phyloP scores from a whole-genome alignment of 1,139 yeast species.

The Geotrichum histeridarum region DNA sequence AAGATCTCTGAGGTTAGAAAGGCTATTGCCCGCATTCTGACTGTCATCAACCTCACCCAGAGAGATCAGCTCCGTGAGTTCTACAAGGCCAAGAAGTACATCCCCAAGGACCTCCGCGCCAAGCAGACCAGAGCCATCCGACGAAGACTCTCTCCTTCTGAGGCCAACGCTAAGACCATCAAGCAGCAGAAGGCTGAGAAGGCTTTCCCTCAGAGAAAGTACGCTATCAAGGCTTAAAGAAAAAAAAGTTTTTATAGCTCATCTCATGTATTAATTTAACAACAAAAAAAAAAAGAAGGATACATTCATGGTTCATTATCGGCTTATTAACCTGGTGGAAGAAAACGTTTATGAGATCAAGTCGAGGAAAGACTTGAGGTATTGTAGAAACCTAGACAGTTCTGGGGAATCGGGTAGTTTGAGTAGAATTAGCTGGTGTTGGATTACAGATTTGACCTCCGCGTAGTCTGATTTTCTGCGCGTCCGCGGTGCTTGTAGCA shows the following conservation, averaged over 20 bases:
- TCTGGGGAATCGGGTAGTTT: constrained; percentile 10
- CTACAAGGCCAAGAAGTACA: constrained; percentile 91
- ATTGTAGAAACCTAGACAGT: not conserved
- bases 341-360: constrained; percentile 1
- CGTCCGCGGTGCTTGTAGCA: constrained; percentile 5
- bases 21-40: constrained; percentile 97
- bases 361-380: not conserved
- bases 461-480: constrained; percentile 5
- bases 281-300: not conserved
- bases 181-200: constrained; percentile 87
- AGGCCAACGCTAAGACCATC: constrained; percentile 74
- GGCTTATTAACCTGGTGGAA: not conserved
- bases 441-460: constrained; percentile 2
- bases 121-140: constrained; percentile 99
- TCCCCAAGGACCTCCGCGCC: constrained; percentile 98
- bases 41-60: constrained; percentile 94
- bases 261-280: not conserved
- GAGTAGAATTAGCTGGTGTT: constrained; percentile 10
- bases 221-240: constrained; percentile 97
- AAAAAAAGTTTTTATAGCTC: not conserved
- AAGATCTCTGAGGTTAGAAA: constrained; percentile 91
- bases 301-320: constrained; percentile 1
- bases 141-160: constrained; percentile 89
- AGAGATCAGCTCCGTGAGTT: constrained; percentile 93
- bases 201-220: constrained; percentile 98